These are phyloP conservation scores for Rusavskia elegans DNA, from an alignment of 495 filamentous ascomycete species.

Conservation along the genomic window DNA sequence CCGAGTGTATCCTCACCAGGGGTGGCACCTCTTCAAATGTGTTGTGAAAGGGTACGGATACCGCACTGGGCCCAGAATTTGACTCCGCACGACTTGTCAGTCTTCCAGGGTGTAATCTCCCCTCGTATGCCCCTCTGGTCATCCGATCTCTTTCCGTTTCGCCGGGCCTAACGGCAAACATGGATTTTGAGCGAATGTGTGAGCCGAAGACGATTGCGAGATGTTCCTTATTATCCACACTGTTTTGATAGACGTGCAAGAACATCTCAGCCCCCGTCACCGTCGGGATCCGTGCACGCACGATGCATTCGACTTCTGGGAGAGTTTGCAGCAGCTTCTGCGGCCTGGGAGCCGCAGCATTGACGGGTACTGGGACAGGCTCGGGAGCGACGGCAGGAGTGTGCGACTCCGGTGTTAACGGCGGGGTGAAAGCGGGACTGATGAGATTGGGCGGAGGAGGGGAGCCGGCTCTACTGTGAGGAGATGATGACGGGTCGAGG, in stretches of 20 bases:
- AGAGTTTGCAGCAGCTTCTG: constrained; percentile 53
- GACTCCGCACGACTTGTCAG: constrained; percentile 45
- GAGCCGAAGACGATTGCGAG: constrained; percentile 93
- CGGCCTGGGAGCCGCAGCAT: constrained; percentile 35
- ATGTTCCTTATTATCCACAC: constrained; percentile 88
- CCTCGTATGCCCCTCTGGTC: constrained; percentile 84
- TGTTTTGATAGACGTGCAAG: constrained; percentile 86
- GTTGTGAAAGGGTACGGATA: constrained; percentile 10
- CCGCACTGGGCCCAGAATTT: neutral
- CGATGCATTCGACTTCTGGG: constrained; percentile 64
- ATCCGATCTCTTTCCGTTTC: constrained; percentile 95
- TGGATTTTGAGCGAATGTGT: constrained; percentile 59
- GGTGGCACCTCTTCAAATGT: constrained; percentile 27
- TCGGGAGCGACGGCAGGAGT: constrained; percentile 22
- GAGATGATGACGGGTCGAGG: constrained; percentile 10
- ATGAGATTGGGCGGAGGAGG: constrained; percentile 38
- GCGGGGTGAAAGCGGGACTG: constrained; percentile 67
- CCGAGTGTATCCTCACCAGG: constrained; percentile 86
- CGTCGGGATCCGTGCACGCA: constrained; percentile 72
- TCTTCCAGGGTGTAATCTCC: constrained; percentile 73
- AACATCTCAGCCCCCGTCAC: constrained; percentile 92
- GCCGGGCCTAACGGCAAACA: constrained; percentile 67
- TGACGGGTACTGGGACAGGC: constrained; percentile 36
- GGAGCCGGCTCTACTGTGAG: constrained; percentile 15
- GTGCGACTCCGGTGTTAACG: constrained; percentile 49